Percentiles rank a stretch among this genome's conserved stretches.
Conservation (phyloP, 2,329 filamentous ascomycete species). For the Albophoma yamanashiensis region DNA sequence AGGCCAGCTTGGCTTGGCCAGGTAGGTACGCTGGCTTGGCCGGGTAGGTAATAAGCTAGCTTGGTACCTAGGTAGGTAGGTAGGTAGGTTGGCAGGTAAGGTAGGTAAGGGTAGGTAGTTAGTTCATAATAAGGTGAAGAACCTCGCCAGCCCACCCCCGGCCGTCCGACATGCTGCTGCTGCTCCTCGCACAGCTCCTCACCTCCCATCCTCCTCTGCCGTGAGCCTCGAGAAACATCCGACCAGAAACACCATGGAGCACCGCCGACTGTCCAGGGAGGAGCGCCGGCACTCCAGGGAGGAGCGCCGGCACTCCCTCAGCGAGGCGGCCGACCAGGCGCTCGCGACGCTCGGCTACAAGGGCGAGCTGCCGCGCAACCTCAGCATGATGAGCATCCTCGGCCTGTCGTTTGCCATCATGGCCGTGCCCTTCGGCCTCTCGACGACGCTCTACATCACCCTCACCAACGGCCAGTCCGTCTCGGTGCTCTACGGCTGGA, state of each 20-base stretch:
- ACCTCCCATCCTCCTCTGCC: neutral
- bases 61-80: too few relatives aligned
- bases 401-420: conserved; percentile 41
- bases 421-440: conserved; percentile 38
- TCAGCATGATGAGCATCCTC: conserved; percentile 37
- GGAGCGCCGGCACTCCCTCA: conserved; percentile 6
- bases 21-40: too few relatives aligned
- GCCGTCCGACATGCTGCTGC: neutral
- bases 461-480: conserved; percentile 64
- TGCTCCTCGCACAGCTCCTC: neutral
- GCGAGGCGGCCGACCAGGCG: conserved; percentile 25
- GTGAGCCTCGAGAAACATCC: neutral
- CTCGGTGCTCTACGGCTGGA: conserved; percentile 64
- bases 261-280: conserved; percentile 1
- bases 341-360: conserved; percentile 39
- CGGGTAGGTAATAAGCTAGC: too few relatives aligned
- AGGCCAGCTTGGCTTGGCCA: too few relatives aligned
- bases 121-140: too few relatives aligned
- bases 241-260: conserved; percentile 2
- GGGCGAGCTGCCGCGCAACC: conserved; percentile 37
- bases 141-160: neutral
- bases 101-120: too few relatives aligned
- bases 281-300: neutral
- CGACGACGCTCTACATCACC: conserved; percentile 35
- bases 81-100: too few relatives aligned